Conservation (phyloP, 2,329 filamentous ascomycete species). For the Sporothrix brunneoviolacea region DNA sequence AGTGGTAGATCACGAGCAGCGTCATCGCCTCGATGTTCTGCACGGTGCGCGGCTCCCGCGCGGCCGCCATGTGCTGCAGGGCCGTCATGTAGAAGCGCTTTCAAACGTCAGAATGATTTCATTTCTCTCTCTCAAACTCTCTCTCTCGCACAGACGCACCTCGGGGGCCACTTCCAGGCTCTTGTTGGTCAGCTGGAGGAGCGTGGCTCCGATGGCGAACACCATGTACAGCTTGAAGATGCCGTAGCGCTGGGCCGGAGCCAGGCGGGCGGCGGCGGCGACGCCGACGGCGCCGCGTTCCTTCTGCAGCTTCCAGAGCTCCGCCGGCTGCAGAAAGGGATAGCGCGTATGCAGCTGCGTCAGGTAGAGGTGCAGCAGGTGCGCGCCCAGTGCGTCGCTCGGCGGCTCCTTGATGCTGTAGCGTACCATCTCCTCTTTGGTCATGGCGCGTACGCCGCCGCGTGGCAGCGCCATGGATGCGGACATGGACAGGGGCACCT, state of each 20-base stretch:
- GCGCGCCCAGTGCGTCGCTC: conserved; percentile 3
- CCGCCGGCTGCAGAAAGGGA: conserved; percentile 40
- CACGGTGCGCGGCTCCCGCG: conserved; percentile 40
- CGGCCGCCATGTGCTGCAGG: conserved; percentile 41
- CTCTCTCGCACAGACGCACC: conserved; percentile 17
- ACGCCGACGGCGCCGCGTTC: conserved; percentile 31
- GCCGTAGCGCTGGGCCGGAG: conserved; percentile 31
- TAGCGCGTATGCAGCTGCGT: conserved; percentile 35
- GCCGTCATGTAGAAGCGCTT: conserved; percentile 40
- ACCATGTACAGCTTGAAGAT: conserved; percentile 46
- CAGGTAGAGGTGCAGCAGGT: conserved; percentile 19
- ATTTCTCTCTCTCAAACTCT: background rate
- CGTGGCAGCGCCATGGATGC: background rate
- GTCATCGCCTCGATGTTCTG: conserved; percentile 48
- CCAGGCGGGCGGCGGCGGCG: conserved; percentile 30
- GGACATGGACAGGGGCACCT: background rate
- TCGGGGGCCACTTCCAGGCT: conserved; percentile 23
- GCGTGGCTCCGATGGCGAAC: conserved; percentile 44
- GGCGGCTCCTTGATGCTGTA: conserved; percentile 13
- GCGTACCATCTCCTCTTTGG: conserved; percentile 2
- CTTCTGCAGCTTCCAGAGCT: conserved; percentile 38
- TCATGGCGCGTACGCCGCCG: conserved; percentile 1
- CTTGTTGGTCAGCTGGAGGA: conserved; percentile 4
- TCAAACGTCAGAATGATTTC: background rate
- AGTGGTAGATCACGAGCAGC: conserved; percentile 43